Evolutionary conservation across 495 filamentous ascomycete species (phyloP), one percentile per base, ranked within the genome.

Genomic region (Trichoderma asperelloides): DNA sequence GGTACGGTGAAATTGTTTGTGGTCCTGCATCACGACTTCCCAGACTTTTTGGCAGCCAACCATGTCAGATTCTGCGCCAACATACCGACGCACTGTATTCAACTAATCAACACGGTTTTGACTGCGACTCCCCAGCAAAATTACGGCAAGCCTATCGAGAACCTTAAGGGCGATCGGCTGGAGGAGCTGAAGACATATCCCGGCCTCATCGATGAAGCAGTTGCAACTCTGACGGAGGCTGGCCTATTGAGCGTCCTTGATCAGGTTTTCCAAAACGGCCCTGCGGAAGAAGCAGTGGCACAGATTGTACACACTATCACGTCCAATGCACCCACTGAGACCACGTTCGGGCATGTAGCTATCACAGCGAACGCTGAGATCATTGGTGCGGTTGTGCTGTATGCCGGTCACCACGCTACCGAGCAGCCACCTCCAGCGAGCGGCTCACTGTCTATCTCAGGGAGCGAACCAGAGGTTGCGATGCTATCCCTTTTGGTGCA

Each of bases 1-100:
- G 92, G 88, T 2, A 85, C 90, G 9, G 81, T 96, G 30, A 90
- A 95, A 70, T 84, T 96, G 66, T 76, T 98, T 68, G 78, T 95
- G 23, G 84, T 97, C 43, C 80, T 99, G 62, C 89, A 96, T 67
- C 95, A 98, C 70, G 95, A 99, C 74, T 97, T 91, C 77, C 91
- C 93, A 0, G 93, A 96, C 66, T 98, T 96, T 75, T 81, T 98
- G 51, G 88, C 89, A 33, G 90, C 94, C 70, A 90, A 95, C 73
- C 90, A 96, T 70, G 88, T 89, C 69, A 86, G 88, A 67, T 86
- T 99, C 57, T 93, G 90, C 82, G 89, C 92, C 74, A 86, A 86
- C 70, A 91, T 98, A 64, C 92, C 96, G 1, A 82, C 85, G 27
- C 91, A 96, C 71, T 94, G 90, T 72, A 87, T 88, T 30, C 95